Evolutionary conservation across 2,329 filamentous ascomycete genomes (phyloP), one percentile per base, ranked within the genome.

Genomic region (Pseudopithomyces maydicus): DNA sequence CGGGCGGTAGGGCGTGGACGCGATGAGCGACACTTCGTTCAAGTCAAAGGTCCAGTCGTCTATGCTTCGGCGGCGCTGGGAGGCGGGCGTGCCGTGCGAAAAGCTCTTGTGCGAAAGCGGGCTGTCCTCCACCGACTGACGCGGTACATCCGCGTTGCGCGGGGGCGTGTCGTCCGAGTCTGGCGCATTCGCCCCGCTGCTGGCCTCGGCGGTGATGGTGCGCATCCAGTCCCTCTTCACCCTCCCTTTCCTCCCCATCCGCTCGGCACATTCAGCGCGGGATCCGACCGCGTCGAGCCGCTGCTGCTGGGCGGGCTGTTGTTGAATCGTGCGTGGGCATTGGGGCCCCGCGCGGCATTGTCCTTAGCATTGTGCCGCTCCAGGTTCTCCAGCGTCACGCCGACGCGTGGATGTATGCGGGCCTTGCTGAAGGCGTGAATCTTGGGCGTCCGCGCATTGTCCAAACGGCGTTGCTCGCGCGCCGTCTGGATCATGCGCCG

Each of bases 221-320:
- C 75, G 66, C 65, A 80, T 69, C 79, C 79, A 82, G 58, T 79
- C 72, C 22, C 71, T 70, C 44, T 66, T 72, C 10, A 71, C 64
- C 54, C 76, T 23, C 71, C 76, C 65, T 79, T 81, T 53, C 78
- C 68, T n/a, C 80, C 81, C 81, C 81, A 83, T 59, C 76, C 69
- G 39, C 73, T 66, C 36, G 81, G 81, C 55, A 77, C 68, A 35
- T 78, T 78, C 36, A 81, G 61, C 3, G 79, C 76, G 22, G 79
- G 79, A 54, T 80, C 78, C 26, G 75, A 78, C 26, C 61, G 61
- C 36, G 59, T 54, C 38, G 69, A 72, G 29, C 70, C 76, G 48
- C 65, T 74, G 65, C 77, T 78, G 64, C 74, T 75, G 46, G 64
- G 63, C 36, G 72, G 69, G 43, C 72, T 71, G 38, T 66, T 50